Conservation (phyloP, 495 filamentous ascomycete species). For the Penicillium longicatenatum region DNA sequence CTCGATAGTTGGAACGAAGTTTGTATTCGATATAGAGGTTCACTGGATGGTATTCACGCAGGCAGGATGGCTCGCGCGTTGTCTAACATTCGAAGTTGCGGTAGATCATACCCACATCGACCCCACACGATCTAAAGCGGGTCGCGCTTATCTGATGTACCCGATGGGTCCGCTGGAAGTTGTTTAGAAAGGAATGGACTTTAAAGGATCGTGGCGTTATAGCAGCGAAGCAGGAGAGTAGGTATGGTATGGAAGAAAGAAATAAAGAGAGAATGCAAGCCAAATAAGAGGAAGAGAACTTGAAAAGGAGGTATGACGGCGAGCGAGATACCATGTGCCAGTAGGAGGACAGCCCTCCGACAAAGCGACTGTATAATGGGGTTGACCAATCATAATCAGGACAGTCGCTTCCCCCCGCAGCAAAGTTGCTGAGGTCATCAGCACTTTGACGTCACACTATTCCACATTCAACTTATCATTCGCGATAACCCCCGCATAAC, state of each 20-base stretch:
- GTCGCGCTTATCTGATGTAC: conserved; percentile 10
- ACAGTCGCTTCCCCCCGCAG: not conserved
- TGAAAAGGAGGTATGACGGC: not conserved
- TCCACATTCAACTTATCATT: not conserved
- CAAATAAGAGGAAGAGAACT: not conserved
- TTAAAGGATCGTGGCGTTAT: no score
- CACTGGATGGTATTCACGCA: not conserved
- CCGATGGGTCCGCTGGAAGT: conserved; percentile 4
- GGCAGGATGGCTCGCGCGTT: conserved; percentile 10
- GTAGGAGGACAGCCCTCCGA: conserved; percentile 22
- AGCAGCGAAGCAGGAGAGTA: no score
- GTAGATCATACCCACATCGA: conserved; percentile 25
- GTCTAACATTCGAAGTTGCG: conserved; percentile 5
- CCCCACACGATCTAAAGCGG: conserved; percentile 14
- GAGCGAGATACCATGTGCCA: conserved; percentile 2
- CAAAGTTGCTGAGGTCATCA: not conserved
- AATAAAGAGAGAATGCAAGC: not conserved
- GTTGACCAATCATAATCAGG: conserved; percentile 16
- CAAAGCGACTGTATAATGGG: conserved; percentile 3
- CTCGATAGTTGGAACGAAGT: not conserved
- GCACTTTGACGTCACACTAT: conserved; percentile 13
- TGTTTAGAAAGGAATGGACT: not conserved
- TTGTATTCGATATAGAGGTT: not conserved
- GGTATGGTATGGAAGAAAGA: not conserved
- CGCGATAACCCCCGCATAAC: not conserved